These are phyloP conservation scores for Picea sitchensis DNA, from an alignment of 75 land plant genomes.

Conservation along the genomic window DNA sequence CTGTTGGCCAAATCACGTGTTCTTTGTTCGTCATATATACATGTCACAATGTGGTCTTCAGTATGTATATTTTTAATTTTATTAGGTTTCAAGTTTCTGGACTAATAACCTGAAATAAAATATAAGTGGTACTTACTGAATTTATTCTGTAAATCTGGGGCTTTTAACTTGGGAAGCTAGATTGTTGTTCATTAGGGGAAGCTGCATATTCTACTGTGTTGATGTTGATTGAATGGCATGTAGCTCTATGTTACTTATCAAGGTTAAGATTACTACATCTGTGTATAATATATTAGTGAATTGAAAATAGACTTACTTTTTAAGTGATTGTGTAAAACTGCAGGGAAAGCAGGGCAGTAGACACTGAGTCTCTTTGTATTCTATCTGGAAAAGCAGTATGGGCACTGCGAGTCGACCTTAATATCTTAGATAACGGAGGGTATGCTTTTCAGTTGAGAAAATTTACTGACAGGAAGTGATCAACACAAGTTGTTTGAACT, in stretches of 20 bases:
- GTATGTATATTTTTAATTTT: neutral
- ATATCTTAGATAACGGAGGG: constrained; percentile 75
- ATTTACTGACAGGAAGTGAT: too few species aligned
- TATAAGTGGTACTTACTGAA: neutral
- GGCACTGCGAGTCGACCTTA: constrained; percentile 81
- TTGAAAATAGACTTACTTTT: neutral
- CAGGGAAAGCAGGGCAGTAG: constrained; percentile 88
- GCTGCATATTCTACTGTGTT: neutral
- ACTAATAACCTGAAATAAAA: neutral
- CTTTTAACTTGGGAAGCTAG: neutral
- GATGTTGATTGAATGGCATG: neutral
- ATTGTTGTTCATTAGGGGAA: neutral
- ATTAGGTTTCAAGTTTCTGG: neutral
- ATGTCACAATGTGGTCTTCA: neutral
- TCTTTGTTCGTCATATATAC: neutral
- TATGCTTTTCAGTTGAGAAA: neutral
- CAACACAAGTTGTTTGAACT: too few species aligned
- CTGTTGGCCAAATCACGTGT: neutral
- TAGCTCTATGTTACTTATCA: neutral
- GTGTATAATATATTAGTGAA: neutral
- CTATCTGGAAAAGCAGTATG: constrained; percentile 83
- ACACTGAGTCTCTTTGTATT: constrained; percentile 88
- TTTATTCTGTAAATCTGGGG: neutral
- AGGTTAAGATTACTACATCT: neutral
- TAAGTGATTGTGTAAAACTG: constrained; percentile 9